Conservation (phyloP, 768 basidiomycete genomes). For the Termitomyces sp. region DNA sequence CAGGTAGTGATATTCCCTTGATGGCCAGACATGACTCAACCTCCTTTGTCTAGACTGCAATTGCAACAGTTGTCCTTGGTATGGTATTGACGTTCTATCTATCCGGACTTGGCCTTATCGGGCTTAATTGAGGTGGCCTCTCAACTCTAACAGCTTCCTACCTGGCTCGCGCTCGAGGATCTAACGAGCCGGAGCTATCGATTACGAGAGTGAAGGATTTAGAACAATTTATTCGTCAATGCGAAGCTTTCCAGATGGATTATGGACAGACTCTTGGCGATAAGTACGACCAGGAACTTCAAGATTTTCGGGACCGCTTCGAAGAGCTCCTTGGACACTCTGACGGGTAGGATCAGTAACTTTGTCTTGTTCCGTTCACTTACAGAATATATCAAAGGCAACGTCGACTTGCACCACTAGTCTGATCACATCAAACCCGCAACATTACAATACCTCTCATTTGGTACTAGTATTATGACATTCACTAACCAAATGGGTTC, state of each 20-base stretch:
- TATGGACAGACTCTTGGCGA: conserved; percentile 38
- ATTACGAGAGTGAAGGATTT: conserved; percentile 53
- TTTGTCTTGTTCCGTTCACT: background rate
- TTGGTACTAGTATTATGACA: background rate
- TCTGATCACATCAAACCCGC: background rate
- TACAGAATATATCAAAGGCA: conserved; percentile 7
- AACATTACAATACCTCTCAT: background rate
- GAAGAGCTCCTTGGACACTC: conserved; percentile 47
- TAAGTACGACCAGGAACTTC: conserved; percentile 33
- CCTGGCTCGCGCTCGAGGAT: conserved; percentile 65
- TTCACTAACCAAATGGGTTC: background rate
- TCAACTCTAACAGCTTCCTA: conserved; percentile 70
- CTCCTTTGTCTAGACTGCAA: conserved; percentile 26
- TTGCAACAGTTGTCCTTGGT: conserved; percentile 37
- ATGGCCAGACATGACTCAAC: background rate
- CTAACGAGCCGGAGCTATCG: conserved; percentile 69
- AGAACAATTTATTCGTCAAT: conserved; percentile 65
- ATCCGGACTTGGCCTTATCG: background rate
- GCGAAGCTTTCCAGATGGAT: conserved; percentile 55
- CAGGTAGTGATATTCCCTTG: conserved; percentile 27
- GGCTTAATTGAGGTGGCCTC: conserved; percentile 45
- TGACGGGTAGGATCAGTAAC: conserved; percentile 23
- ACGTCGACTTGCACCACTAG: conserved; percentile 16
- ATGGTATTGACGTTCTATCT: background rate
- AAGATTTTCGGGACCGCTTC: conserved; percentile 33